Evolutionary conservation across 2,329 filamentous ascomycete species (phyloP), one percentile per base, ranked within the genome.

Genomic region (Aspergillus spinulosporus): DNA sequence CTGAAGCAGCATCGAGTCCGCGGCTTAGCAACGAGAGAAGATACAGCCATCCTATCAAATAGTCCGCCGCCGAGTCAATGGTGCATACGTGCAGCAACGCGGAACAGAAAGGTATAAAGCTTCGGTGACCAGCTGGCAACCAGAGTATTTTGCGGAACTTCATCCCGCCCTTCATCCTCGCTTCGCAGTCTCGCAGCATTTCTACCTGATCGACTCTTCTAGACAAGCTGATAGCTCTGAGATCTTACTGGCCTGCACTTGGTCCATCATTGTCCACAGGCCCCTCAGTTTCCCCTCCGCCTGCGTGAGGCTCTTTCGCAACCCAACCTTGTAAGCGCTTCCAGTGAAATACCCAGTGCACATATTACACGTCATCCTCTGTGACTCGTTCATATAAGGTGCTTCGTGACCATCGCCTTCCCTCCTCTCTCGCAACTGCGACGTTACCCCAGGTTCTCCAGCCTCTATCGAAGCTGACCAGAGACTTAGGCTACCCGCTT

Each of bases 281-380:
- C 44, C 55, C 55, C 55, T 49, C 39, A 37, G 46, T 45, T 52
- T 52, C 45, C 50, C 50, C 55, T 53, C 55, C 49, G 28, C 55
- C 39, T 32, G 32, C 36, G 45, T 57, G 55, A 57, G 55, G 49
- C 55, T 57, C 55, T 57, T 50, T 39, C 49, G 45, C 37, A 44
- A 57, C 49, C 55, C 43, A 52, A 44, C 34, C 34, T 37, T 37
- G 34, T 37, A 37, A 34, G 49, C 45, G 37, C 26, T 53, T 40
- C 43, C 21, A 52, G 49, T 44, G 43, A 49, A 46, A 53, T 46
- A 45, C 52, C 37, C 45, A 46, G 44, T 26, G 32, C 34, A 46
- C 12, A 40, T 29, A 15, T 40, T 40, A 37, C 50, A 56, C 48
- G 54, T 56, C 48, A 56, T 40, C 36, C 31, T 12, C 14, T 12